Evolutionary conservation across 768 basidiomycete genomes (phyloP), one percentile per base, ranked within the genome.

Genomic region (Russula emetica): DNA sequence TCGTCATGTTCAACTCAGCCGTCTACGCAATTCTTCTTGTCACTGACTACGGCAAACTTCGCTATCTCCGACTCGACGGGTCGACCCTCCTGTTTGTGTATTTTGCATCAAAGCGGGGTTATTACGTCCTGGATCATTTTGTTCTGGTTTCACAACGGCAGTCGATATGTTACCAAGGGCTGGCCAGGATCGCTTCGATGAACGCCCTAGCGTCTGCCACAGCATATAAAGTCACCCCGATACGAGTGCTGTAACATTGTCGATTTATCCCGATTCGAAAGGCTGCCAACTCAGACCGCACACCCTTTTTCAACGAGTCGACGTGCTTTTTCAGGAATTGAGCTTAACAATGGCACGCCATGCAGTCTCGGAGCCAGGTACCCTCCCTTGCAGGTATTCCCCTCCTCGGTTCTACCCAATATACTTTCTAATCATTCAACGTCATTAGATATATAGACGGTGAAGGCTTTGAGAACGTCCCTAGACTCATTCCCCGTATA

Each of bases 321-420:
- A 45, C 26, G 8, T 20, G 8, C 8, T 28, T 22, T 10, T 28
- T n/a, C 30, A 6, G 26, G 13, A 16, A 18, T 45, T 22, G 14
- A 44, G 8, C 6, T n/a, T 14, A n/a, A 47, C n/a, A 6, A 36
- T 50, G 52, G 4, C 14, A 1, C 28, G 10, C 44, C 26, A 47
- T 42, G 20, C 38, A 5, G 5, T 14, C 14, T 13, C 49, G 1
- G 58, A 36, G 6, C 32, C 28, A 16, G 20, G 3, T 16, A 47
- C 54, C 14, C 36, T 44, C 42, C 5, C 22, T 24, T 55, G n/a
- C 38, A 64, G 54, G 63, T 64, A 54, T 26, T 26, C 20, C 45
- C 32, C 20, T 55, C 38, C 18, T 51, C 20, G 13, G 1, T 11
- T 9, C 1, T n/a, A 10, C 26, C 16, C 20, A 10, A 9, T 18